Base-by-base conservation (phyloP, 306 rosid species). In the Echinosophora koreensis region DNA sequence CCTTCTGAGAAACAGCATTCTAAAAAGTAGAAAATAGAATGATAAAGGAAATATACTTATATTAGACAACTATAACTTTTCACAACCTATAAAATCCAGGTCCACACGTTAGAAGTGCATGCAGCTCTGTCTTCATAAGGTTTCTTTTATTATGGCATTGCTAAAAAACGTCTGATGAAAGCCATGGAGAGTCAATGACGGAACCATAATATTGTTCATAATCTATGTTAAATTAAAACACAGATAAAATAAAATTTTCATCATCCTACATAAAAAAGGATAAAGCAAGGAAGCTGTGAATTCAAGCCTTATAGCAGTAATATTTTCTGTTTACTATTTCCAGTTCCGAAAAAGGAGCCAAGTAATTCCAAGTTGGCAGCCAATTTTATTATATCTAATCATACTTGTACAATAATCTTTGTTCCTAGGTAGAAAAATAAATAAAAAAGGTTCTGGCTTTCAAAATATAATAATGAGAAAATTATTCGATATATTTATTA, bases 1-100 rank as follows among this genome's bases (percentile, higher is more conserved):
- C 99, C 88, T 83, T 93, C 59, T 66, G 87, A 80, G 90, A 85
- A 82, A 85, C 89, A 42, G 84, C 89, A 84, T 80, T 89, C 98
- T 96, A 86, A 54, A 77, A 77, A 37, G 63, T 49, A 83, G 35
- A 41, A 56, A 69, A 77, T 18, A 42, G 14, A 42, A 70, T 12
- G 50, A 69, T 47, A 65, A 63, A 66, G 47, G 47, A 55, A 12
- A 41, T 54, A 80, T 27, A 47, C 60, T 64, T 22, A 22, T 22
- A 22, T 22, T 28, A 63, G 52, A 54, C 42, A 70, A 56, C 16
- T 13, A 47, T 11, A 47, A 47, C 13, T 47, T 44, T 32, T 71
- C 2, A n/a, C 47, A 70, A 60, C 9, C 38, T 65, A 44, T 4
- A 74, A 51, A 42, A 61, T 41, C 34, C 72, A 54, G 18, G 32